Evolutionary conservation across 805 yeast species (phyloP).

Genomic region (Hanseniaspora thailandica): DNA sequence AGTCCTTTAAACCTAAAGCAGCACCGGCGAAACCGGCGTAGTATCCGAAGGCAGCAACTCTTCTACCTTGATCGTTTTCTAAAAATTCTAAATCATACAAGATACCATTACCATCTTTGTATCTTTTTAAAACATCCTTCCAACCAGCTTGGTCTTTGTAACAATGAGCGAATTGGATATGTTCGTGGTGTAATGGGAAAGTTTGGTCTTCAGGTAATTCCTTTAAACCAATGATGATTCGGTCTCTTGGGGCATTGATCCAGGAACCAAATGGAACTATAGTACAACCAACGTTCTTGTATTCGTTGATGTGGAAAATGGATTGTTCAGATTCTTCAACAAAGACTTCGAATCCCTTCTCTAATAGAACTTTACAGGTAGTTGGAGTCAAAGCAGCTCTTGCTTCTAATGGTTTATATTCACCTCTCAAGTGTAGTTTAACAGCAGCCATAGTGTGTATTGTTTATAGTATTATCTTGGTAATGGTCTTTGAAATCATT

Average conservation of each 20-base stretch:
- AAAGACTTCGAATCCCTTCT: conserved; percentile 76
- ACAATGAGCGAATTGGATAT: conserved; percentile 97
- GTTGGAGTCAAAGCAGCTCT: conserved; percentile 94
- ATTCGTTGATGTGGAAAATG: conserved; percentile 65
- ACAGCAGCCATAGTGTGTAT: conserved; percentile 31
- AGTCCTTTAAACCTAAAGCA: conserved; percentile 84
- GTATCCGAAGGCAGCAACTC: conserved; percentile 99
- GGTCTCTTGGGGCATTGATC: conserved; percentile 79
- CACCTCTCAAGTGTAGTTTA: conserved; percentile 84
- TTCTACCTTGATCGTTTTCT: conserved; percentile 88
- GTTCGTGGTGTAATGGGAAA: conserved; percentile 91
- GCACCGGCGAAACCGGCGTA: conserved; percentile 99
- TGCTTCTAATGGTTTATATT: conserved; percentile 92
- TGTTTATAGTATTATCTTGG: not conserved
- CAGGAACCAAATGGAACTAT: conserved; percentile 92
- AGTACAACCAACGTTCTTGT: conserved; percentile 65
- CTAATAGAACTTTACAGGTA: conserved; percentile 69
- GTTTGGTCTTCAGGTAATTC: conserved; percentile 83
- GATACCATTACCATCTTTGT: conserved; percentile 82
- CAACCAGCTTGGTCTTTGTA: conserved; percentile 96
- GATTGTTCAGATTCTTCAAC: conserved; percentile 85
- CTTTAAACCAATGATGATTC: conserved; percentile 85
- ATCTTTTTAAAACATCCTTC: conserved; percentile 79
- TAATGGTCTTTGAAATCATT: not conserved
- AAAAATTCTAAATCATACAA: conserved; percentile 90